These are phyloP conservation scores for Camelina hispida DNA, from an alignment of 345 rosid species.

Conservation along the genomic window DNA sequence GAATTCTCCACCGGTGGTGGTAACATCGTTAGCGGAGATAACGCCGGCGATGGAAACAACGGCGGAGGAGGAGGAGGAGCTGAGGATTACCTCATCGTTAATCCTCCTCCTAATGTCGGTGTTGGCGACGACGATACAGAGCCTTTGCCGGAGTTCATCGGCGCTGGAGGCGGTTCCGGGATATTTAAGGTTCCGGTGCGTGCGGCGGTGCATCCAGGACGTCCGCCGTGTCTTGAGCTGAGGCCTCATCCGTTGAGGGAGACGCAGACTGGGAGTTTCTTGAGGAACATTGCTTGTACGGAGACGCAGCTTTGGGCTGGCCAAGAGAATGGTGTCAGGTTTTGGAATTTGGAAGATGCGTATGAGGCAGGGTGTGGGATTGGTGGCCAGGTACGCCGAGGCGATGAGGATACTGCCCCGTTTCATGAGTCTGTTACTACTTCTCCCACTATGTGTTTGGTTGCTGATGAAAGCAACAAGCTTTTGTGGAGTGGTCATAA, in stretches of 20 bases:
- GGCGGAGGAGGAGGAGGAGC: not conserved
- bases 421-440: conserved; percentile 77
- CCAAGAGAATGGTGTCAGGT: conserved; percentile 80
- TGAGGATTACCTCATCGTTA: conserved; percentile 44
- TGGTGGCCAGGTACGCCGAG: conserved; percentile 69
- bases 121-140: conserved; percentile 36
- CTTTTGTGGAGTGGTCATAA: conserved; percentile 91
- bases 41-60: not conserved
- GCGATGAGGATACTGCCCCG: conserved; percentile 97
- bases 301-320: conserved; percentile 92
- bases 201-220: conserved; percentile 72
- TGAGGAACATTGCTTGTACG: conserved; percentile 85
- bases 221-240: conserved; percentile 81
- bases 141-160: conserved; percentile 66
- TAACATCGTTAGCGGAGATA: conserved; percentile 4
- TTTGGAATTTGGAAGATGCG: conserved; percentile 69
- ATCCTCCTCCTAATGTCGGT: conserved; percentile 30
- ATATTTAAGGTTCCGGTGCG: conserved; percentile 67
- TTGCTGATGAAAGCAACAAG: conserved; percentile 62
- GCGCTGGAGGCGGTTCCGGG: conserved; percentile 54
- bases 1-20: conserved; percentile 51
- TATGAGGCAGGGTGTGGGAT: conserved; percentile 69
- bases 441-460: conserved; percentile 74
- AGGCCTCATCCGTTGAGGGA: conserved; percentile 93
- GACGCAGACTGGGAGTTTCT: conserved; percentile 82